Evolutionary conservation across 2,329 filamentous ascomycete species (phyloP), one percentile per base, ranked within the genome.

Genomic region (Cladophialophora chaetospira): DNA sequence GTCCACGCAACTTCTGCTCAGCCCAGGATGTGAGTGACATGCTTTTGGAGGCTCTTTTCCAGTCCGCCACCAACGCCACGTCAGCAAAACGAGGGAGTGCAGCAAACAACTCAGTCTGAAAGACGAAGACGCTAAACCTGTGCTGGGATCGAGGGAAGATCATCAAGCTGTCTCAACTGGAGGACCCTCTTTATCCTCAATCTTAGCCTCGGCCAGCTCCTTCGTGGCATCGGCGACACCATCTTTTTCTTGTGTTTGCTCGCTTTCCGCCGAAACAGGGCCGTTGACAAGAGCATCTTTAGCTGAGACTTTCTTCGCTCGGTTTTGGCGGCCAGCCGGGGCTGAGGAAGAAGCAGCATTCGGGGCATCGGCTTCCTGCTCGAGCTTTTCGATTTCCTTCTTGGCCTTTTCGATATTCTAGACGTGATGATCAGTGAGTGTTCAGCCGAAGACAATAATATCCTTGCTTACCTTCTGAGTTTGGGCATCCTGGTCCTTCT

Each of bases 391-490:
- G 62, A 99, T 95, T 75, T 97, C 91, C 75, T 93, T 93, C 80
- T 96, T 88, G 60, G 94, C 94, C 77, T 97, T 96, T 63, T 91
- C 89, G 60, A 97, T 88, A 81, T 99, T 99, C 94, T 97, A 69
- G 58, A 62, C 40, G 26, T 61, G 49, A n/a, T n/a, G n/a, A n/a
- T n/a, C n/a, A n/a, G n/a, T n/a, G n/a, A n/a, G n/a, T n/a, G n/a
- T n/a, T n/a, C n/a, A n/a, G n/a, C n/a, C n/a, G n/a, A n/a, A n/a
- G n/a, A n/a, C n/a, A n/a, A n/a, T n/a, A n/a, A n/a, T n/a, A n/a
- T n/a, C n/a, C n/a, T n/a, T n/a, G n/a, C 87, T 80, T 77, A 96
- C 94, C 78, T 90, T 88, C 72, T 94, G 84, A 17, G 94, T 99
- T 82, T 97, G 91, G 63, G 84, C 81, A 56, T 88, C 84, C 79